phyloP scores from a whole-genome alignment of 805 yeast genomes.

The Schwanniomyces yamadae region DNA sequence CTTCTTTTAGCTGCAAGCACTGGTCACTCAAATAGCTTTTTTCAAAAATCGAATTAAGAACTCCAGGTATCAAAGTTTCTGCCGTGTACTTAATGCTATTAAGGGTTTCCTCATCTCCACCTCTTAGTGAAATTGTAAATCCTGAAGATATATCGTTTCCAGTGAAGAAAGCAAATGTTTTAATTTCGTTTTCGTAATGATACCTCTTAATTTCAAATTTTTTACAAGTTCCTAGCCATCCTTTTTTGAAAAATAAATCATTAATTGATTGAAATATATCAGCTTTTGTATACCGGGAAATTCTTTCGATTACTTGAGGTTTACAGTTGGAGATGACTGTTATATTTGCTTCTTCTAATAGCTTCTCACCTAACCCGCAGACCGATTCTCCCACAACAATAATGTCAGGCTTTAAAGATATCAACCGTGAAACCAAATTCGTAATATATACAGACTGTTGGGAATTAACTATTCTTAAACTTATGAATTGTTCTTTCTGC shows the following conservation, averaged over 20 bases:
- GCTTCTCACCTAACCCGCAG: conserved; percentile 74
- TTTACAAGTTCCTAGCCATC: conserved; percentile 68
- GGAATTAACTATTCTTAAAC: conserved; percentile 77
- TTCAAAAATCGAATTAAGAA: conserved; percentile 79
- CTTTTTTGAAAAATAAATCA: conserved; percentile 64
- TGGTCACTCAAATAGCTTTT: conserved; percentile 33
- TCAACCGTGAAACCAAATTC: conserved; percentile 75
- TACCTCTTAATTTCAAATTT: conserved; percentile 69
- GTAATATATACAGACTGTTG: conserved; percentile 85
- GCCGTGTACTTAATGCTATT: conserved; percentile 72
- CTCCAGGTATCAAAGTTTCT: conserved; percentile 75
- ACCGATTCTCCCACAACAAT: conserved; percentile 77
- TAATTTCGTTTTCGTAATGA: conserved; percentile 52
- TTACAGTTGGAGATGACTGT: conserved; percentile 81
- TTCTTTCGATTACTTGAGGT: conserved; percentile 74
- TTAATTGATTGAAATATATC: conserved; percentile 87
- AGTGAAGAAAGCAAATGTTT: conserved; percentile 73
- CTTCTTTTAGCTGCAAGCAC: not conserved
- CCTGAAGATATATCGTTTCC: conserved; percentile 78
- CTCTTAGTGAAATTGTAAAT: conserved; percentile 83
- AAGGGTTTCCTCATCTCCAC: conserved; percentile 61
- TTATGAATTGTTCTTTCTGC: conserved; percentile 74
- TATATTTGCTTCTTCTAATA: conserved; percentile 71
- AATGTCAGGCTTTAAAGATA: conserved; percentile 74
- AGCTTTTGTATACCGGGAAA: conserved; percentile 76